A percentile compares a stretch with the other conserved stretches of the same genome.
phyloP scores from a whole-genome alignment of 495 filamentous ascomycete genomes.

The Aspergillus funiculosus region DNA sequence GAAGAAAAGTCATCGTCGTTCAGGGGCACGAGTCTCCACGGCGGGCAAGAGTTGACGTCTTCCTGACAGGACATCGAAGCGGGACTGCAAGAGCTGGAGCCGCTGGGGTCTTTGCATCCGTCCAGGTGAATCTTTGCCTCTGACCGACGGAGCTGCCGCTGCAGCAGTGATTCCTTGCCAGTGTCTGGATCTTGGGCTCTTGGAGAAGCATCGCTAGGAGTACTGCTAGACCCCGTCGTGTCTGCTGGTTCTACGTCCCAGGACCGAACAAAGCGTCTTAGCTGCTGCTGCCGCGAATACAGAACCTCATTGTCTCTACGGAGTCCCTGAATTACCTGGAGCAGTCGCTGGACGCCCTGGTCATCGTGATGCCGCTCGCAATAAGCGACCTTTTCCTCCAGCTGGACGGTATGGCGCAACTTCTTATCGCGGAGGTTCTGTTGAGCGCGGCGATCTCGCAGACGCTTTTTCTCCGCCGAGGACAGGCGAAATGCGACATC shows the following conservation, averaged over 20 bases:
- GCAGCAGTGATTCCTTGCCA: too few species aligned
- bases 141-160: too few species aligned
- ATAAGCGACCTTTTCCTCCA: constrained; percentile 17
- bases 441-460: constrained; percentile 27
- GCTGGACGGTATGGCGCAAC: constrained; percentile 14
- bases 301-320: constrained; percentile 24
- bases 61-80: too few species aligned
- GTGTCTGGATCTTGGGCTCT: too few species aligned
- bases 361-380: constrained; percentile 24
- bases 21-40: constrained; percentile 23
- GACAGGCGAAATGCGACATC: not conserved
- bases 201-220: too few species aligned
- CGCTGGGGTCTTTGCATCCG: too few species aligned
- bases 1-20: constrained; percentile 20
- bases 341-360: constrained; percentile 14
- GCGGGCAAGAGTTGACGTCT: not conserved
- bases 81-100: too few species aligned
- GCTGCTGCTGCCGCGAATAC: constrained; percentile 11
- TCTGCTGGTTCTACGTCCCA: constrained; percentile 15
- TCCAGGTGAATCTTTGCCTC: too few species aligned
- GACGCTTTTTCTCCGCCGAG: constrained; percentile 23
- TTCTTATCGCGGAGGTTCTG: constrained; percentile 27
- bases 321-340: constrained; percentile 21
- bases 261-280: constrained; percentile 18
- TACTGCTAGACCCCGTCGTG: too few species aligned